Percentiles rank a stretch among this genome's conserved stretches.
Conservation (phyloP, 495 filamentous ascomycete genomes). For the Sabuloglossum arenarium region DNA sequence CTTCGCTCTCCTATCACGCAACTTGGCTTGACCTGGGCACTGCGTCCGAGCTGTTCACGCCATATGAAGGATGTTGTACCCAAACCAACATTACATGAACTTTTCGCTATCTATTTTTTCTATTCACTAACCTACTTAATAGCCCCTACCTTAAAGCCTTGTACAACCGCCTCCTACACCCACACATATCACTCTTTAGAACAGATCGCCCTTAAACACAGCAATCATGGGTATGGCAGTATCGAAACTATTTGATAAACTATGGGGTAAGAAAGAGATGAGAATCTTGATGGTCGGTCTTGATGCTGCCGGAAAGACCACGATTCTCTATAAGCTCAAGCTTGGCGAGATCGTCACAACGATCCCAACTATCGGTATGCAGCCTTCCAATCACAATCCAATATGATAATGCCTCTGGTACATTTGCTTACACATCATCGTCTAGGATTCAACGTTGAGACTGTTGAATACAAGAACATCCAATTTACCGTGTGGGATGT, state of each 20-base stretch:
- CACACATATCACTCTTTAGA: neutral
- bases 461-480: constrained; percentile 97
- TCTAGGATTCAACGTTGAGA: constrained; percentile 95
- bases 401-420: neutral
- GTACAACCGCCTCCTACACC: neutral
- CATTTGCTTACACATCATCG: constrained; percentile 1
- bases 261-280: constrained; percentile 99
- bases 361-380: constrained; percentile 97
- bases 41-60: neutral
- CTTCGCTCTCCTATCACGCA: neutral
- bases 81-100: neutral
- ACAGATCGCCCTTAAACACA: neutral
- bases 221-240: constrained; percentile 69
- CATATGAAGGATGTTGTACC: neutral
- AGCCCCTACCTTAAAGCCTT: neutral
- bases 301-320: constrained; percentile 98
- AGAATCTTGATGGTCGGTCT: constrained; percentile 98
- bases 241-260: constrained; percentile 80
- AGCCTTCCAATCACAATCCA: constrained; percentile 3
- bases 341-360: constrained; percentile 99
- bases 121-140: neutral
- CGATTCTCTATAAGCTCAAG: constrained; percentile 99
- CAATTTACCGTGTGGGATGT: constrained; percentile 99
- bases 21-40: neutral
- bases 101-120: neutral